Evolutionary conservation across 441 rosid genomes (phyloP).

Genomic region (Erodium moschatum): DNA sequence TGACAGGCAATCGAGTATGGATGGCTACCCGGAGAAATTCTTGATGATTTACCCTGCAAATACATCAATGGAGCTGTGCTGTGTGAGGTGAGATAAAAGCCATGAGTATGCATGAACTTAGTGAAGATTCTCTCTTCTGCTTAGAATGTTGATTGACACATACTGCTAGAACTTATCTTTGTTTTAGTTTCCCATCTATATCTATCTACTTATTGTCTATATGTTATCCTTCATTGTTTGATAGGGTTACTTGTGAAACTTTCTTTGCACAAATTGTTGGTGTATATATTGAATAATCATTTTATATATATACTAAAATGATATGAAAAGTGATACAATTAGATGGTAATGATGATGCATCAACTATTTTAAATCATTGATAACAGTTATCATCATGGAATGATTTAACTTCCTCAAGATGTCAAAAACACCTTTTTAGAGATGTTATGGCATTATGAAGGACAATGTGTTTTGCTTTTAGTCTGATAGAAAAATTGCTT

Average conservation of each 20-base stretch:
- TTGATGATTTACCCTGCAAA: constrained; percentile 25
- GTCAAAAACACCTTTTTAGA: background rate
- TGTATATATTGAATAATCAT: background rate
- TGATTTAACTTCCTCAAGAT: background rate
- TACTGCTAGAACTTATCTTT: background rate
- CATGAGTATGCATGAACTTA: background rate
- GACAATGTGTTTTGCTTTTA: background rate
- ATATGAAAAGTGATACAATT: background rate
- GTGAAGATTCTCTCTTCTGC: background rate
- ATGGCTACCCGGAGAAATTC: constrained; percentile 25
- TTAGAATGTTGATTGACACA: background rate
- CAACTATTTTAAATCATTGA: background rate
- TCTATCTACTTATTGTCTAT: background rate
- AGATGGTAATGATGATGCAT: background rate
- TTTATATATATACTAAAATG: background rate
- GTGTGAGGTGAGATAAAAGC: constrained; percentile 30
- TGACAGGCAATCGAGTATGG: constrained; percentile 29
- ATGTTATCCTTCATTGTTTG: background rate
- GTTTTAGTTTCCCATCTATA: constrained; percentile 4
- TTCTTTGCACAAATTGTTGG: background rate
- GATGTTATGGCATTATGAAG: background rate
- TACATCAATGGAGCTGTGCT: constrained; percentile 26
- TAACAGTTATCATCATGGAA: background rate
- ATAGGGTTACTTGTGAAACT: background rate
- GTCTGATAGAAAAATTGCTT: background rate